phyloP scores from a whole-genome alignment of 2,329 filamentous ascomycete genomes.

The Botryosphaeria agaves region DNA sequence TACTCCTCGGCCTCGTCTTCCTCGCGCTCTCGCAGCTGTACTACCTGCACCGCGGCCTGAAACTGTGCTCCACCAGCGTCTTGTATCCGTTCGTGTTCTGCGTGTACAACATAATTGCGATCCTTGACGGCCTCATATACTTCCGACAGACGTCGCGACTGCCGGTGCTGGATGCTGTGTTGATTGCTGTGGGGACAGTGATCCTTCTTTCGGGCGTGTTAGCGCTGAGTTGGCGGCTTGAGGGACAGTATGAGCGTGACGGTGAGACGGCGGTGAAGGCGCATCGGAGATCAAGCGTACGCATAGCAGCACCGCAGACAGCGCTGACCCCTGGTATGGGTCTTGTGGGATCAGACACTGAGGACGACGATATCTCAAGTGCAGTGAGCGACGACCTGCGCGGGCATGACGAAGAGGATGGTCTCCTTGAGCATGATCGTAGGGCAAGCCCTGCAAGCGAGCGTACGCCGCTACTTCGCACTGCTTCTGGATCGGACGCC shows the following conservation, averaged over 20 bases:
- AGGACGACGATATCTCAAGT: constrained; percentile 5
- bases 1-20: constrained; percentile 62
- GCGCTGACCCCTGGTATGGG: constrained; percentile 69
- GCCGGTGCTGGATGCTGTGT: constrained; percentile 53
- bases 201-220: constrained; percentile 79
- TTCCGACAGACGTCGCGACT: constrained; percentile 79
- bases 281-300: constrained; percentile 15
- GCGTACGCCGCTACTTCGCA: constrained; percentile 4
- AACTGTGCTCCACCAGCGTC: constrained; percentile 87
- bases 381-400: constrained; percentile 5
- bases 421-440: too few species aligned
- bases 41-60: constrained; percentile 84
- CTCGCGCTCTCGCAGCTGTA: constrained; percentile 85
- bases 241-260: constrained; percentile 42
- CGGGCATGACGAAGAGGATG: constrained; percentile 6
- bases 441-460: too few species aligned
- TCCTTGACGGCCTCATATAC: constrained; percentile 91
- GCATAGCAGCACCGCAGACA: constrained; percentile 33
- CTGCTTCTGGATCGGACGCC: constrained; percentile 1
- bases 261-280: constrained; percentile 39
- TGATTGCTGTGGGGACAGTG: constrained; percentile 73
- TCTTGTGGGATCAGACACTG: constrained; percentile 50
- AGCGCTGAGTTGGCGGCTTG: constrained; percentile 83
- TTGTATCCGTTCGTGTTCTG: constrained; percentile 96
- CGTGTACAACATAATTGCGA: constrained; percentile 97